Evolutionary conservation across 2,329 filamentous ascomycete genomes (phyloP), one percentile per base, ranked within the genome.

Genomic region (Phoma sp.): DNA sequence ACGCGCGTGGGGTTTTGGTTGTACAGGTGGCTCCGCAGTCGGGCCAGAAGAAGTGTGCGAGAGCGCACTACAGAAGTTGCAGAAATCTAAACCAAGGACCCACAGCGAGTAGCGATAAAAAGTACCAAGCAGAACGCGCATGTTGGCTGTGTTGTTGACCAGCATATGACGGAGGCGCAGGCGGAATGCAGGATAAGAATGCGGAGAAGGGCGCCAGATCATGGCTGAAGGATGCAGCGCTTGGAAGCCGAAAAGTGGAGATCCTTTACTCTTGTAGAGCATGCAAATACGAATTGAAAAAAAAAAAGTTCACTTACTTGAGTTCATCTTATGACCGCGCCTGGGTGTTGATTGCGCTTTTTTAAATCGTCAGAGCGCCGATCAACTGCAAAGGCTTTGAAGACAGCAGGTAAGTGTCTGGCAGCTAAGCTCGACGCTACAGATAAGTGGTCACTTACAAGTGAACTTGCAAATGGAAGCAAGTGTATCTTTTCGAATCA

Each of bases 191-290:
- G 66, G 59, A 64, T 60, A 71, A 69, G 68, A 72, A 70, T 71
- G 72, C 69, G 71, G 71, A 74, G 68, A 68, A 71, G 60, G 62
- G 66, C 68, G 68, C 69, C 59, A 65, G 68, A 60, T 65, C 62
- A 68, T 64, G 58, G 65, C 58, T 64, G 62, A 60, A 60, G 59
- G 47, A 56, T 62, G 64, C 56, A 64, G 67, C 57, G 66, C 61
- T 60, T 62, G 59, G 56, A 50, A 55, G 59, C 52, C 53, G 61
- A 59, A 56, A 47, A 58, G 50, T 53, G 52, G 62, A 64, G 59
- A 59, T 56, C 64, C 62, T 63, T 57, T 62, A 64, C 63, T 61
- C 42, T 61, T 49, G 63, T 53, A 59, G 57, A 51, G 60, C 62
- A 66, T 57, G 66, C 61, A 55, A 53, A 61, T 56, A 60, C 51